Evolutionary conservation across 148 eudicot species (phyloP), one percentile per base, ranked within the genome.

Genomic region (Diospyros lotus): DNA sequence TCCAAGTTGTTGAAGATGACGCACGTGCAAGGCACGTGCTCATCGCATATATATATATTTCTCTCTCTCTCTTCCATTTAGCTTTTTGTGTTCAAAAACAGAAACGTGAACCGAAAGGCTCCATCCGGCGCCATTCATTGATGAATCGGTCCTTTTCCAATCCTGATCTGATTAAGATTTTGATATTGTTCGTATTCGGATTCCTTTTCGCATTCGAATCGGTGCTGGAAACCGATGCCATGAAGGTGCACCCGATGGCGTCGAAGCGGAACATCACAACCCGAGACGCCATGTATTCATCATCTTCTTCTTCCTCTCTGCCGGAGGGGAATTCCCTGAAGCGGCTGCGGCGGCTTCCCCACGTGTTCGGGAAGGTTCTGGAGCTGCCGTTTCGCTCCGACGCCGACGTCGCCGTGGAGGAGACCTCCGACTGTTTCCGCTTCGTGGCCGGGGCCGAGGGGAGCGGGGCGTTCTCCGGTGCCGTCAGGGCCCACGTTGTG

Each of bases 301-400:
- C 53, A 15, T 43, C 51, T 43, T 13, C 53, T 9, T 48, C 53
- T 8, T 50, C 51, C 38, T 2, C 17, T 4, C 28, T 4, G 12
- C 74, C 72, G 76, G 75, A 42, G 1, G 39, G 51, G 14, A 15
- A 18, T 44, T 44, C 63, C 55, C 52, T n/a, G 5, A 84, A 84
- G 75, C 86, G 86, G 73, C 83, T 89, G 41, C 84, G 90, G 50
- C 53, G 86, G 6, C 86, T 91, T 14, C 97, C 97, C 14, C 97
- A 91, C 70, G 86, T 89, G 5, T 91, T 91, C 77, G 68, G 84
- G 73, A 89, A 85, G 71, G 89, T 89, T 9, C 75, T 91, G 50
- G 90, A 91, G 51, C 79, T 91, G 9, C 97, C 97, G 3, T 85
- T 89, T 65, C 74, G 78, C 1, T 82, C 90, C 1, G 93, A 87